Evolutionary conservation across 2,329 filamentous ascomycete species (phyloP).

Genomic region (Aspergillus puulaauensis): DNA sequence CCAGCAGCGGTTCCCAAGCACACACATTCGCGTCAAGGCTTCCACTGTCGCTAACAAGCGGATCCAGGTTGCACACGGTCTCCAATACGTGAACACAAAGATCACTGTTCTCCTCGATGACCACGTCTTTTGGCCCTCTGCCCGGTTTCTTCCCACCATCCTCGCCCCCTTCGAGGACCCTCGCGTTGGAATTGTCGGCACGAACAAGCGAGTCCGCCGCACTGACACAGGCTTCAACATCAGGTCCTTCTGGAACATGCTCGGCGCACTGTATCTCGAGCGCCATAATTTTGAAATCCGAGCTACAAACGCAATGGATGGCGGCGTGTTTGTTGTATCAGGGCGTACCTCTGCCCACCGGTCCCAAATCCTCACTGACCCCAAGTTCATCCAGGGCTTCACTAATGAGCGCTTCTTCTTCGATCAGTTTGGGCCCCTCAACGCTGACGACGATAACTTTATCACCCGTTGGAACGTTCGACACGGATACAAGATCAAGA

Average conservation of each 20-base stretch:
- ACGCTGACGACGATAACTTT: slow-evolving; percentile 63
- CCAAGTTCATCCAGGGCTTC: slow-evolving; percentile 46
- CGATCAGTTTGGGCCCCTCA: slow-evolving; percentile 46
- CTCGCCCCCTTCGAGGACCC: slow-evolving; percentile 48
- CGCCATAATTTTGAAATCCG: slow-evolving; percentile 64
- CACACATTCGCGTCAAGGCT: slow-evolving; percentile 27
- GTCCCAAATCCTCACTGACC: slow-evolving; percentile 49
- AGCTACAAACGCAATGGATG: slow-evolving; percentile 57
- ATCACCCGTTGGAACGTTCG: slow-evolving; percentile 55
- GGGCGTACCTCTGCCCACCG: slow-evolving; percentile 56
- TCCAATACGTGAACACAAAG: slow-evolving; percentile 38
- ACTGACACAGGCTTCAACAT: slow-evolving; percentile 20
- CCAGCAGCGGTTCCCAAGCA: neutral
- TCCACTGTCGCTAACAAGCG: slow-evolving; percentile 49
- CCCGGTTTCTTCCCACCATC: slow-evolving; percentile 41
- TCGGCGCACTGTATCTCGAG: slow-evolving; percentile 60
- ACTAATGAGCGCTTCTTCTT: slow-evolving; percentile 54
- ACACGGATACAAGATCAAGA: slow-evolving; percentile 53
- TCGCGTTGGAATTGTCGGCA: slow-evolving; percentile 55
- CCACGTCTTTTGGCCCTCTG: slow-evolving; percentile 52
- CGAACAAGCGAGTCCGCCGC: slow-evolving; percentile 55
- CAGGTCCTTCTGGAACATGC: slow-evolving; percentile 50
- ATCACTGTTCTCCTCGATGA: slow-evolving; percentile 54
- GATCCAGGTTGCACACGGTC: slow-evolving; percentile 45
- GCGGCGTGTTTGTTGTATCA: slow-evolving; percentile 59